phyloP scores from a whole-genome alignment of 306 rosid genomes.

The Canavalia gladiata region DNA sequence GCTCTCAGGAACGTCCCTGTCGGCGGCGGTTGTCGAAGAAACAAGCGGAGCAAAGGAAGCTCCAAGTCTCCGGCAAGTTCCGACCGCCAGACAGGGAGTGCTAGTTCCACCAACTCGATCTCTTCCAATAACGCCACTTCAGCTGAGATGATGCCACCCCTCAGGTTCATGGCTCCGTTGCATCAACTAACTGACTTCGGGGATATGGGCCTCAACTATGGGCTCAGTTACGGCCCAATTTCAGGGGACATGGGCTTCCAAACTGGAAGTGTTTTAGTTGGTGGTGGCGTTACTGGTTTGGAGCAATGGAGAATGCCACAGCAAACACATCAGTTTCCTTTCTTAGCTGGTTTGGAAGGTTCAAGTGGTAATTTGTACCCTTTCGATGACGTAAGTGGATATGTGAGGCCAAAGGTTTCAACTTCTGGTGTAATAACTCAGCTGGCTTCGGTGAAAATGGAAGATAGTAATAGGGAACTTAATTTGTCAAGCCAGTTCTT shows the following conservation, averaged over 20 bases:
- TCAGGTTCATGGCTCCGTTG: slow-evolving; percentile 70
- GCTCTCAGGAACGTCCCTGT: slow-evolving; percentile 84
- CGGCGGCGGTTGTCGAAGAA: slow-evolving; percentile 90
- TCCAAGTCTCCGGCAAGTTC: slow-evolving; percentile 74
- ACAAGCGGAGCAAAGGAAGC: slow-evolving; percentile 73
- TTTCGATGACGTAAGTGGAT: slow-evolving; percentile 55
- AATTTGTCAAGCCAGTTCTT: slow-evolving; percentile 71
- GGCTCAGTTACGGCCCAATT: slow-evolving; percentile 55
- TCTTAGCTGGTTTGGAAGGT: slow-evolving; percentile 65
- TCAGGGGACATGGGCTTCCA: slow-evolving; percentile 73
- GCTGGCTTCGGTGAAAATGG: slow-evolving; percentile 70
- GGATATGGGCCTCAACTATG: slow-evolving; percentile 71
- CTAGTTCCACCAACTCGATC: slow-evolving; percentile 57
- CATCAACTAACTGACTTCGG: slow-evolving; percentile 59
- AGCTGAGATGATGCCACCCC: slow-evolving; percentile 48
- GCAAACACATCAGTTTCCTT: slow-evolving; percentile 73
- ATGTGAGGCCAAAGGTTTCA: slow-evolving; percentile 49
- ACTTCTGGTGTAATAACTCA: slow-evolving; percentile 34
- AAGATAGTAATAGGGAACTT: slow-evolving; percentile 58
- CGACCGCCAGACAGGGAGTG: slow-evolving; percentile 61
- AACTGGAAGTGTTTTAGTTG: slow-evolving; percentile 56
- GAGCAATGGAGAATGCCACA: slow-evolving; percentile 72
- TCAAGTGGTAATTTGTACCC: slow-evolving; percentile 56
- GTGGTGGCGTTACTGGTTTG: no score
- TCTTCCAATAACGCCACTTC: slow-evolving; percentile 51